A percentile compares a stretch with the other conserved stretches of the same genome.
Evolutionary conservation across 192 early-diverging fungal genomes (phyloP).

Genomic region (Chytriomyces sp.): DNA sequence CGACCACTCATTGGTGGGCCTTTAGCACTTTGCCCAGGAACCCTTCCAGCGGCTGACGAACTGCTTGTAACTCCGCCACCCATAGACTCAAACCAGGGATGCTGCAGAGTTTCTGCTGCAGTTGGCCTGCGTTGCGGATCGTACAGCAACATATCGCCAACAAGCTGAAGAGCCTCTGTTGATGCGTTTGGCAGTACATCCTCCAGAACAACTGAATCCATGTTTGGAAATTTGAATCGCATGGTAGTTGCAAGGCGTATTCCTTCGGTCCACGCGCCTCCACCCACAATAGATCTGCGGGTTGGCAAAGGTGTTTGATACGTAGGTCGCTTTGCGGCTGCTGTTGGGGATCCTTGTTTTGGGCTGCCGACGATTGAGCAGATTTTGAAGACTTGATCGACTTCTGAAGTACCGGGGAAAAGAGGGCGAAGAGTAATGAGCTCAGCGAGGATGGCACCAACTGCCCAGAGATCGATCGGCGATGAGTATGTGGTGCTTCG

Average conservation of each 20-base stretch:
- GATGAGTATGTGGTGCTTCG: slow-evolving; percentile 81
- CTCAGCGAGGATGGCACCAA: slow-evolving; percentile 91
- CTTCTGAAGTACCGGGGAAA: slow-evolving; percentile 92
- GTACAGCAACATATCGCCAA: slow-evolving; percentile 76
- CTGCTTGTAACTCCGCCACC: background rate
- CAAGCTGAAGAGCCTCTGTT: slow-evolving; percentile 58
- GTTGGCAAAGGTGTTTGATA: background rate
- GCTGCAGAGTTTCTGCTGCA: slow-evolving; percentile 71
- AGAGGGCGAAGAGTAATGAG: slow-evolving; percentile 84
- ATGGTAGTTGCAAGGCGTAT: slow-evolving; percentile 54
- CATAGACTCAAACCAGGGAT: slow-evolving; percentile 64
- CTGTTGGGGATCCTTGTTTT: background rate
- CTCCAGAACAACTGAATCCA: slow-evolving; percentile 49
- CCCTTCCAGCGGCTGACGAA: too few relatives aligned
- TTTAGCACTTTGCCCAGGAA: too few relatives aligned
- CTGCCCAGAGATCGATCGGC: slow-evolving; percentile 97
- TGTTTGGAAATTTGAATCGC: slow-evolving; percentile 60
- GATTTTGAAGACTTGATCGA: slow-evolving; percentile 91
- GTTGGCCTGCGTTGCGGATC: slow-evolving; percentile 79
- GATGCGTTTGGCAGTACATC: slow-evolving; percentile 67
- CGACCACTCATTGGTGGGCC: too few relatives aligned
- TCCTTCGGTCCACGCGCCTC: slow-evolving; percentile 59
- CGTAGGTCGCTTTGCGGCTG: background rate
- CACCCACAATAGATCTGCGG: slow-evolving; percentile 34
- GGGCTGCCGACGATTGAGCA: slow-evolving; percentile 83